Conservation (phyloP, 225 moss, liverwort and hornwort species). For the Asterella californica region DNA sequence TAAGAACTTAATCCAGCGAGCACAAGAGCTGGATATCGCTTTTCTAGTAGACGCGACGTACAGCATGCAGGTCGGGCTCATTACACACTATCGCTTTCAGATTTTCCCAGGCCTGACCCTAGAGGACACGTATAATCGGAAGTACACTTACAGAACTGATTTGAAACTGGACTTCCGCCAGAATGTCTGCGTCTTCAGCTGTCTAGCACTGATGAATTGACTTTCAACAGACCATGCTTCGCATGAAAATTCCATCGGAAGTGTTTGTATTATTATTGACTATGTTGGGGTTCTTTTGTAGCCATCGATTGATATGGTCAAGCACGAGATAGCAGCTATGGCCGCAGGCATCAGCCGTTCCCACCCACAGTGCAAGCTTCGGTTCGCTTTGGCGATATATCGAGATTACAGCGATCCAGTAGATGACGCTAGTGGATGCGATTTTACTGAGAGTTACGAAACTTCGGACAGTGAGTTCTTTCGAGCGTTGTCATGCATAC, state of each 20-base stretch:
- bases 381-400: neutral
- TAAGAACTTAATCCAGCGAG: constrained; percentile 49
- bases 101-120: no score
- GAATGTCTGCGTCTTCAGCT: no score
- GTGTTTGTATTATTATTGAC: neutral
- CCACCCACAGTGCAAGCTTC: constrained; percentile 9
- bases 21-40: constrained; percentile 68
- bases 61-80: constrained; percentile 61
- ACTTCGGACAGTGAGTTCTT: neutral
- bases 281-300: constrained; percentile 5
- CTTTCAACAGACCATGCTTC: constrained; percentile 28
- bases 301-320: constrained; percentile 7
- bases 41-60: constrained; percentile 71
- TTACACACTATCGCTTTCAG: neutral
- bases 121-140: no score
- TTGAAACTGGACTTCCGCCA: no score
- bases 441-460: neutral
- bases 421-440: neutral
- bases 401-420: neutral
- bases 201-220: neutral
- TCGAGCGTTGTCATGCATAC: neutral
- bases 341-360: neutral
- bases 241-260: constrained; percentile 43
- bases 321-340: constrained; percentile 8
- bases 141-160: no score